A percentile compares a stretch with the other conserved stretches of the same genome.
phyloP scores from a whole-genome alignment of 371 early-diverging fungal genomes.

The Syncephalastrum racemosum region DNA sequence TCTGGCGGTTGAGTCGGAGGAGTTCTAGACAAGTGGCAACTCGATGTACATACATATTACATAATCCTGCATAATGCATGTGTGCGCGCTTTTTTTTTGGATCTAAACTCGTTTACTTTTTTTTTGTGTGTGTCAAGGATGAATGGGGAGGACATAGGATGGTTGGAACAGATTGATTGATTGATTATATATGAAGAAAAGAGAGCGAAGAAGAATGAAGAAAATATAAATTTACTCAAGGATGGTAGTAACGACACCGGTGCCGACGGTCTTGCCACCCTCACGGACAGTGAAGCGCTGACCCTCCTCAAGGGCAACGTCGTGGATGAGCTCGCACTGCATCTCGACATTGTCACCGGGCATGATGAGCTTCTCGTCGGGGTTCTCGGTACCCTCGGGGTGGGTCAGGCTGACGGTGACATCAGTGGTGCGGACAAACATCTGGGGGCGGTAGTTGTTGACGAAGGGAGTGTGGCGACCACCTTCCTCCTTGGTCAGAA shows the following conservation, averaged over 20 bases:
- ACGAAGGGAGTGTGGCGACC: conserved; percentile 98
- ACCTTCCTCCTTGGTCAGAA: conserved; percentile 97
- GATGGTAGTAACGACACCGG: conserved; percentile 68
- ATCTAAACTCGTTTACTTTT: no score
- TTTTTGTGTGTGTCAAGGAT: no score
- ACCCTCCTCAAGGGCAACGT: conserved; percentile 91
- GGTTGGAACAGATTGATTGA: no score
- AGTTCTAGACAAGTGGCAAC: conserved; percentile 52
- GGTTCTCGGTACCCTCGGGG: conserved; percentile 78
- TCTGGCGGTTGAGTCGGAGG: conserved; percentile 70
- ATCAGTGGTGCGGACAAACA: conserved; percentile 94
- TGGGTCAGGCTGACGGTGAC: conserved; percentile 89
- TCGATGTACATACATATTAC: not conserved
- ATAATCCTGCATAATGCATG: no score
- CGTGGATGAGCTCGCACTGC: conserved; percentile 76
- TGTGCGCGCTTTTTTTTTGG: no score
- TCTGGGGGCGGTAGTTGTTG: conserved; percentile 95
- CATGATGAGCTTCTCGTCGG: conserved; percentile 94
- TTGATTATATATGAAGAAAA: not conserved
- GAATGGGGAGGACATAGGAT: no score
- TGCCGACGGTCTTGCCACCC: conserved; percentile 97
- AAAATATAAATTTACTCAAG: conserved; percentile 25
- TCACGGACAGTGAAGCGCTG: conserved; percentile 97
- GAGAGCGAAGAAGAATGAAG: not conserved
- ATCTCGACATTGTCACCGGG: conserved; percentile 96